Evolutionary conservation across 768 basidiomycete genomes (phyloP), one percentile per base, ranked within the genome.

Genomic region (Rhodotorula sphaerocarpa): DNA sequence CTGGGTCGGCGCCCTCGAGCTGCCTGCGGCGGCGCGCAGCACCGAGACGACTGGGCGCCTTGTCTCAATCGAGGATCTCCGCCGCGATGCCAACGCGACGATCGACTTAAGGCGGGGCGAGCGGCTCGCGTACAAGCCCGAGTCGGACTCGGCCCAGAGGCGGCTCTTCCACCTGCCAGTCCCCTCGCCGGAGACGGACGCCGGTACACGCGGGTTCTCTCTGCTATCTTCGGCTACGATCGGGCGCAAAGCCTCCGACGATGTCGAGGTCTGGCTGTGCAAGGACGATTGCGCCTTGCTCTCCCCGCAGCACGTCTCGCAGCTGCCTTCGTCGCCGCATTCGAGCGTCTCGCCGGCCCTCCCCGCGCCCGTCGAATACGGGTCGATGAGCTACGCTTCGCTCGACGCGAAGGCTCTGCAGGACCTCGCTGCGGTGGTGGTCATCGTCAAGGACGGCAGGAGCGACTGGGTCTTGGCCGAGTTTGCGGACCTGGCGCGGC

Each of bases 401-500:
- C 31, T 69, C 12, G 59, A 59, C 16, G 56, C 53, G 18, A 23
- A 44, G 25, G 48, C 44, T 42, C 41, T 65, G 36, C 46, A 39
- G 30, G 53, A 34, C 0, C 25, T 39, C 43, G 15, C 47, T 7
- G 28, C 21, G 9, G 23, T 69, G 10, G 63, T 36, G 1, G 54
- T 62, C 3, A 27, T 61, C 15, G 52, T 61, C 41, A 61, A 58
- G 31, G 47, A 23, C 30, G 18, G 28, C 27, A 28, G 43, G 14
- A 25, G 1, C 2, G 50, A 34, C n/a, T 68, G 67, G 67, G 50
- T 58, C 5, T 9, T 68, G 3, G 67, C 59, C 2, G 67, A 68
- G 39, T 64, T 57, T 27, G 56, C 55, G 16, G 52, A 61, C 6
- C 28, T 23, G 25, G 55, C 39, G 21, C 45, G 50, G 34, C 25